Evolutionary conservation across 495 filamentous ascomycete genomes (phyloP).

Genomic region (Lasiosphaeria hispida): DNA sequence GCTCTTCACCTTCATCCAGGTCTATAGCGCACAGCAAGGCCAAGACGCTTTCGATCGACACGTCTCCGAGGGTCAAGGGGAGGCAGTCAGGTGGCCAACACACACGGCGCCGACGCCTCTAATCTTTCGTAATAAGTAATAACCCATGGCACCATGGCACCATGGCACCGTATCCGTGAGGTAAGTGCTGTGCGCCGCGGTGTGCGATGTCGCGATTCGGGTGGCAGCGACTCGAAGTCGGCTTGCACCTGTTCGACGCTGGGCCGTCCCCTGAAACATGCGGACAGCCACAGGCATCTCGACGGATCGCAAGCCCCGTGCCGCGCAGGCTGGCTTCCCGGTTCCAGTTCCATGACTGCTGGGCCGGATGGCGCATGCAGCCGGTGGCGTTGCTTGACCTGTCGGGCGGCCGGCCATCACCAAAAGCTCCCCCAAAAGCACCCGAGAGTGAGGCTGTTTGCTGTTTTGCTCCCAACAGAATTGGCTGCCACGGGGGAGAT

Average conservation of each 20-base stretch:
- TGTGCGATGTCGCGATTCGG: neutral
- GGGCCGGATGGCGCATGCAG: slow-evolving; percentile 1
- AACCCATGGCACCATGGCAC: no score
- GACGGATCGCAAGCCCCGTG: neutral
- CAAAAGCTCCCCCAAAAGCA: neutral
- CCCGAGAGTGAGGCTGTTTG: slow-evolving; percentile 7
- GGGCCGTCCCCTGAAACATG: no score
- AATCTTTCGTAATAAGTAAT: neutral
- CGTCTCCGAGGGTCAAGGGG: slow-evolving; percentile 2
- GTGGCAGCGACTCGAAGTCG: no score
- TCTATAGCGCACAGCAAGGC: no score
- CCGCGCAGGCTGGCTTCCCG: neutral
- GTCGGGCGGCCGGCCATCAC: neutral
- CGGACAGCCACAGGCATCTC: no score
- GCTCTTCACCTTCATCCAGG: no score
- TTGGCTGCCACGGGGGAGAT: neutral
- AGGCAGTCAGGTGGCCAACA: slow-evolving; percentile 12
- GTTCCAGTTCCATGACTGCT: neutral
- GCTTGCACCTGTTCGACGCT: no score
- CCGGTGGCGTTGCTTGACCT: slow-evolving; percentile 10
- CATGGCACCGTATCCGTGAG: no score
- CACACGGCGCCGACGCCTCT: neutral
- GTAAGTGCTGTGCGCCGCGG: neutral
- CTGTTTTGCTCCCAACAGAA: neutral
- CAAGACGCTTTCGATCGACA: slow-evolving; percentile 2